Percentiles rank a stretch among this genome's conserved stretches.
These are phyloP conservation scores for Limtongia smithiae DNA, from an alignment of 805 yeast species.

Conservation along the genomic window DNA sequence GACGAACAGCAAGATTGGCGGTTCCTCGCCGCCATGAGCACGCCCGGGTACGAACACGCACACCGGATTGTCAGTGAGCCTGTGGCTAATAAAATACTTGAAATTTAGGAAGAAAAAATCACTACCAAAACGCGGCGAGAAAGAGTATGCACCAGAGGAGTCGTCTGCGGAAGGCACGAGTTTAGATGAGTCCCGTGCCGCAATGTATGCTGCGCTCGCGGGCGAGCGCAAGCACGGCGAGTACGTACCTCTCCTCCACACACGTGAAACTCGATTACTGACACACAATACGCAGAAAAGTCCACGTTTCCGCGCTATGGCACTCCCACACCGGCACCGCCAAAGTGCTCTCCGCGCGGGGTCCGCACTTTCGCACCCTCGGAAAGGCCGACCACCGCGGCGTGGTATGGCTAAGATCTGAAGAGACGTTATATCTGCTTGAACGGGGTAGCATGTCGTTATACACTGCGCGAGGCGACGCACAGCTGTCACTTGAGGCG, in stretches of 20 bases:
- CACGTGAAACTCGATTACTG: not conserved
- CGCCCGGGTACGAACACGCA: not conserved
- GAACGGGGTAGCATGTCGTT: conserved; percentile 72
- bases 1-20: conserved; percentile 44
- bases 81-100: not conserved
- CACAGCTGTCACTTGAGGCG: conserved; percentile 58
- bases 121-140: conserved; percentile 73
- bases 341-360: conserved; percentile 52
- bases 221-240: conserved; percentile 36
- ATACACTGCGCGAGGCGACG: conserved; percentile 35
- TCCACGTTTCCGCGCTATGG: conserved; percentile 52
- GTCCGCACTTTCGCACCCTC: conserved; percentile 68
- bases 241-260: not conserved
- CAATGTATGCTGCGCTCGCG: conserved; percentile 67
- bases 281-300: conserved; percentile 39
- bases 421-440: conserved; percentile 71
- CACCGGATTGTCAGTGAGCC: not conserved
- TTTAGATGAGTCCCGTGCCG: conserved; percentile 54
- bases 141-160: conserved; percentile 83
- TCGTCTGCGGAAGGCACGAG: conserved; percentile 49
- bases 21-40: conserved; percentile 28
- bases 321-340: conserved; percentile 38
- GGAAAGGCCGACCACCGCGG: conserved; percentile 56
- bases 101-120: conserved; percentile 12
- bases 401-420: conserved; percentile 51